phyloP scores from a whole-genome alignment of 2,329 filamentous ascomycete species.

The Colletotrichum sp. region DNA sequence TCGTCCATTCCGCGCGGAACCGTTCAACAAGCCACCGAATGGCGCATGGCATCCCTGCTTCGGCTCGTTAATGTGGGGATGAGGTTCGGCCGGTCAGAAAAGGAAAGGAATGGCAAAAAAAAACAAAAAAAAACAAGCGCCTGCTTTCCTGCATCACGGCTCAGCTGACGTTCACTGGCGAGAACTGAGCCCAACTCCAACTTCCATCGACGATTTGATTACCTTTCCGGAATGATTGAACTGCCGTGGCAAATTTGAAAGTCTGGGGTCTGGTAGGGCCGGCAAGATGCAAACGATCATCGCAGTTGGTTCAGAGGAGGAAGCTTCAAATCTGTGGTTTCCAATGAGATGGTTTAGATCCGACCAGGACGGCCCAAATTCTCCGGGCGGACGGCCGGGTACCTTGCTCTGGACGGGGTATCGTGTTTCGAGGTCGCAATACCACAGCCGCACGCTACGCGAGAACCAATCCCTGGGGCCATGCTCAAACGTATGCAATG shows the following conservation, averaged over 20 bases:
- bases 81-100: background rate
- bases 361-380: slow-evolving; percentile 7
- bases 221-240: background rate
- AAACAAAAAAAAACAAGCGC: background rate
- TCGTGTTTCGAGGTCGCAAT: background rate
- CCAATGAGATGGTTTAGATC: slow-evolving; percentile 8
- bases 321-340: background rate
- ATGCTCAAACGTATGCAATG: background rate
- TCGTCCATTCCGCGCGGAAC: background rate
- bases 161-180: background rate
- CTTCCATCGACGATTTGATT: background rate
- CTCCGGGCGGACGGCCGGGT: slow-evolving; percentile 9
- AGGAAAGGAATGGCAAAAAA: background rate
- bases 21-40: background rate
- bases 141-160: background rate
- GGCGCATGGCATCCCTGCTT: slow-evolving; percentile 14
- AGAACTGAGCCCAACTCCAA: background rate
- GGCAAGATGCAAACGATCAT: background rate
- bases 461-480: background rate
- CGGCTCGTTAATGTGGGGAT: background rate
- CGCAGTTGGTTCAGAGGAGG: background rate
- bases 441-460: background rate
- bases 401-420: background rate
- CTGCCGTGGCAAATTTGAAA: background rate
- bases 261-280: background rate